These are phyloP conservation scores for Pichia cactophila DNA, from an alignment of 1,139 yeast genomes.

Conservation along the genomic window DNA sequence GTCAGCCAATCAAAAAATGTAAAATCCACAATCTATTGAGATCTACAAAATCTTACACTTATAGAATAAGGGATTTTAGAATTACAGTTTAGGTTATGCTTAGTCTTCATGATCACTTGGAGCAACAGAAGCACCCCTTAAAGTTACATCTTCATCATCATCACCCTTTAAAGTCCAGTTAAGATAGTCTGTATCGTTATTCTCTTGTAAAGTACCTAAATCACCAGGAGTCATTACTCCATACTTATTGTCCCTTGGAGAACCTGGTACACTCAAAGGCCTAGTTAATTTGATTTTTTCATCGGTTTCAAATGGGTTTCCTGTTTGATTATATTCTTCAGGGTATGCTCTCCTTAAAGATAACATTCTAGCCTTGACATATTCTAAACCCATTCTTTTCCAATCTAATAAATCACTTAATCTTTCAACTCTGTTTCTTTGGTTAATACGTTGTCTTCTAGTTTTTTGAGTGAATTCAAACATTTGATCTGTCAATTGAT, in stretches of 20 bases:
- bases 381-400: constrained; percentile 97
- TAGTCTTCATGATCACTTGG: constrained; percentile 24
- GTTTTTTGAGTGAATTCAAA: constrained; percentile 81
- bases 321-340: constrained; percentile 50
- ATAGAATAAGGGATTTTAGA: background rate
- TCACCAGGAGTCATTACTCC: constrained; percentile 96
- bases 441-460: constrained; percentile 95
- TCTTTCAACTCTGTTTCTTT: constrained; percentile 94
- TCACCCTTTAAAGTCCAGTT: constrained; percentile 63
- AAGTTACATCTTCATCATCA: constrained; percentile 32
- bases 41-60: background rate
- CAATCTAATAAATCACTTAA: constrained; percentile 89
- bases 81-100: background rate
- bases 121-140: constrained; percentile 35
- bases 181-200: constrained; percentile 65
- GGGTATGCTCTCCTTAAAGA: constrained; percentile 93
- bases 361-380: constrained; percentile 88
- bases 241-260: constrained; percentile 60
- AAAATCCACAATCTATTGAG: constrained; percentile 1
- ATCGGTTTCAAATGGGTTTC: constrained; percentile 50
- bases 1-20: no score
- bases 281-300: constrained; percentile 69
- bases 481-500: constrained; percentile 86
- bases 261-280: constrained; percentile 93
- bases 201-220: constrained; percentile 91